Evolutionary conservation across 495 filamentous ascomycete species (phyloP).

Genomic region (Xylaria scruposa): DNA sequence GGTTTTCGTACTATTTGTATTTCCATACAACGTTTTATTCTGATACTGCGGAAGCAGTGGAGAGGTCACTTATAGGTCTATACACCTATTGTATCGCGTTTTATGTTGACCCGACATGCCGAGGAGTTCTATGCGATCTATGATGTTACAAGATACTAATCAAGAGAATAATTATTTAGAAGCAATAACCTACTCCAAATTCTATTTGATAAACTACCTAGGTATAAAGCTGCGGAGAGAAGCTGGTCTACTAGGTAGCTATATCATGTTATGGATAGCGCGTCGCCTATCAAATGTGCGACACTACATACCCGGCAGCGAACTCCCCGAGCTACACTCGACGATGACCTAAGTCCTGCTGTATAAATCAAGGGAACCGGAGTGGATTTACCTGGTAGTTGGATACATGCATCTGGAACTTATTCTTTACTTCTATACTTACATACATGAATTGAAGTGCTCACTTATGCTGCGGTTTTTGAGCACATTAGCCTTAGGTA

Average conservation of each 20-base stretch:
- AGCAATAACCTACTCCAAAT: background rate
- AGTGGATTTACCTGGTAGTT: background rate
- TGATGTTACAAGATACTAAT: background rate
- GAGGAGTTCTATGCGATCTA: background rate
- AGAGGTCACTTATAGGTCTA: background rate
- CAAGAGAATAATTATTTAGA: background rate
- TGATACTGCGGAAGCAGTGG: background rate
- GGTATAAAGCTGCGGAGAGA: background rate
- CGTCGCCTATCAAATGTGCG: background rate
- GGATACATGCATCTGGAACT: background rate
- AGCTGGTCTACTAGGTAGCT: background rate
- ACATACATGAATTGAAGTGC: background rate
- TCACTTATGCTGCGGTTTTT: background rate
- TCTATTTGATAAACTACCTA: background rate
- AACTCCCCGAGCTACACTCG: background rate
- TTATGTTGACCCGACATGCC: background rate
- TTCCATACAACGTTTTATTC: too few species aligned
- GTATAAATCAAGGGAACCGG: background rate
- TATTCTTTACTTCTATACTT: background rate
- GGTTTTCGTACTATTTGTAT: background rate
- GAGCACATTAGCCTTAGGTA: background rate
- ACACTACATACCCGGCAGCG: background rate
- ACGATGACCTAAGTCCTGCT: background rate
- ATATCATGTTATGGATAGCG: background rate
- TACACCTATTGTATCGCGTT: background rate